Conservation (phyloP, 2,329 filamentous ascomycete species). For the Colletotrichum tropicale region DNA sequence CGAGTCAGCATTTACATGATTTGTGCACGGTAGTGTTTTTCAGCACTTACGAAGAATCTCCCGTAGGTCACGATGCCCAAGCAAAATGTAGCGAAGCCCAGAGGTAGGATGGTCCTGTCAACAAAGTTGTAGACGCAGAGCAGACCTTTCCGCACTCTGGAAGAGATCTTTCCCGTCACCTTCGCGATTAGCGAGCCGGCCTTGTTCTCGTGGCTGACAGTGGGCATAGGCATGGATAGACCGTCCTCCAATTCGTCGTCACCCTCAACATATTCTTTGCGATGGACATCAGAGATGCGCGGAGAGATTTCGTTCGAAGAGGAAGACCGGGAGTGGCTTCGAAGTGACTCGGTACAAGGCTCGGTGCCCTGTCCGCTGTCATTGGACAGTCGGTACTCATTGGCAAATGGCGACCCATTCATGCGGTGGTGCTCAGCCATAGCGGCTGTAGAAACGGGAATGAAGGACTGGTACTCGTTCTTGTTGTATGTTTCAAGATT, state of each 20-base stretch:
- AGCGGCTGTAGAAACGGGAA: conserved; percentile 63
- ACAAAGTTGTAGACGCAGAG: conserved; percentile 68
- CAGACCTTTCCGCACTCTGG: conserved; percentile 61
- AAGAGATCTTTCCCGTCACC: conserved; percentile 60
- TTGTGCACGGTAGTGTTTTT: background rate
- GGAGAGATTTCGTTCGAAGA: conserved; percentile 49
- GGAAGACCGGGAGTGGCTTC: conserved; percentile 69
- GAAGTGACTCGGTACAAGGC: conserved; percentile 68
- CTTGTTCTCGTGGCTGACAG: conserved; percentile 31
- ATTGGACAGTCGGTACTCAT: conserved; percentile 63
- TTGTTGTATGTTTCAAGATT: background rate
- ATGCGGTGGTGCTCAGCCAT: conserved; percentile 55
- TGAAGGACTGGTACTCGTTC: conserved; percentile 62
- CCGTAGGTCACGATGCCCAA: conserved; percentile 79
- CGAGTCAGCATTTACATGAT: background rate
- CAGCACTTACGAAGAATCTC: conserved; percentile 78
- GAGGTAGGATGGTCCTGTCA: conserved; percentile 77
- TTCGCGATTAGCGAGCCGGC: conserved; percentile 53
- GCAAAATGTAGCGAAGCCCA: conserved; percentile 76
- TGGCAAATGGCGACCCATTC: conserved; percentile 21
- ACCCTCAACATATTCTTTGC: conserved; percentile 54
- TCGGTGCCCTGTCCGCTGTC: conserved; percentile 81
- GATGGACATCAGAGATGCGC: background rate
- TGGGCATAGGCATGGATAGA: conserved; percentile 47
- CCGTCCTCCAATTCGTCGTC: conserved; percentile 41